Base-by-base conservation (phyloP, 345 rosid genomes). In the Melaleuca alternifolia region DNA sequence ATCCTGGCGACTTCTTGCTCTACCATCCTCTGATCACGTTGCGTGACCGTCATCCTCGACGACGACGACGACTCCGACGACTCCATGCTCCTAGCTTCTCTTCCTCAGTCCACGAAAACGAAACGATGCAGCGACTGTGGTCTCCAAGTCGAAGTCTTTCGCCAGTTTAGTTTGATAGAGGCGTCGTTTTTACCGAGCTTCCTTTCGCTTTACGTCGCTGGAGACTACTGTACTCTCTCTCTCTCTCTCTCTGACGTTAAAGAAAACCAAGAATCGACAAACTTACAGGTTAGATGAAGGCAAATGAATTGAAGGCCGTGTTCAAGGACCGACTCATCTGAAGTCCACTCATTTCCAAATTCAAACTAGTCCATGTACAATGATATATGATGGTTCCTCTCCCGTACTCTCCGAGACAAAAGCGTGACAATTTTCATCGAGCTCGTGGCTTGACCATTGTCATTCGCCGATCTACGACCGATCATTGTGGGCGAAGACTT, bases 11-110 rank as follows among this genome's bases (percentile, higher is more conserved):
- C 97, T 41, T 89, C 91, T 33, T 90, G 87, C 89, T 92, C 91
- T 86, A 97, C 98, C 86, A 88, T 88, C 88, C 91, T 85, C 86
- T 95, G 96, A 85, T 95, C 97, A 10, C 92, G 91, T 88, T 97
- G 97, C 88, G 91, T 93, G 88, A 91, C 93, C 56, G 98, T 97
- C 75, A 2, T 6, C 9, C 48, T 4, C 20, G 62, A 18, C n/a
- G 87, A 30, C 33, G 83, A 20, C 50, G 24, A n/a, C 86, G 48
- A 37, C n/a, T n/a, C n/a, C 44, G 83, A 15, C 37, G 37, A 7
- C 75, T 28, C 37, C 75, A 13, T 12, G 37, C 77, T 71, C 79
- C 48, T 8, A 15, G 21, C 41, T 62, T 30, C 44, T 62, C 18
- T 18, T 14, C 76, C 76, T 62, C 76, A 18, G 76, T 28, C 41